Evolutionary conservation across 208 protist genomes (phyloP).

Genomic region (Trypanosoma theileri): DNA sequence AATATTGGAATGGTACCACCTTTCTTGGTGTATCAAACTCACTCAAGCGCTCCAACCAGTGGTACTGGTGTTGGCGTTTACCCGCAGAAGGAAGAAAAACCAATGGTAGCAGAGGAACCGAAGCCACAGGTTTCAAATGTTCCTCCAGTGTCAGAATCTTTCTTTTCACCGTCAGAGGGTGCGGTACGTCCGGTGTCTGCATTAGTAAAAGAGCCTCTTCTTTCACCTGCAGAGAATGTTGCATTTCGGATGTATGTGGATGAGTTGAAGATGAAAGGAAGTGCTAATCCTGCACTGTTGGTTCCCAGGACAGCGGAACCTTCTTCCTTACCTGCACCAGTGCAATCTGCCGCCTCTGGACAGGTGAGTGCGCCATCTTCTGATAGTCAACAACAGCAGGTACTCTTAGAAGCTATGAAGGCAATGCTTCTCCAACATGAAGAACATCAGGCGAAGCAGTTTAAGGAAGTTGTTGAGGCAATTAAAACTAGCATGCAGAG

Average conservation of each 20-base stretch:
- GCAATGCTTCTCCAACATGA: conserved; percentile 41
- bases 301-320: not conserved
- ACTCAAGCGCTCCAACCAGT: not conserved
- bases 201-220: conserved; percentile 25
- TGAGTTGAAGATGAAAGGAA: conserved; percentile 33
- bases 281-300: conserved; percentile 4
- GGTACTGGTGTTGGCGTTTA: not conserved
- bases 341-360: not conserved
- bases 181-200: conserved; percentile 7
- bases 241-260: conserved; percentile 72
- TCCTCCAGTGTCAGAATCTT: conserved; percentile 11
- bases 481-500: conserved; percentile 21
- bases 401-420: conserved; percentile 50
- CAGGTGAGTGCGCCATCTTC: conserved; percentile 4
- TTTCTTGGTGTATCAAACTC: not conserved
- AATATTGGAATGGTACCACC: too few species aligned
- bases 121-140: conserved; percentile 29
- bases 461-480: conserved; percentile 41
- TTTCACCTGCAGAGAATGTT: conserved; percentile 39
- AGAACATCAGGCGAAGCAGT: conserved; percentile 50
- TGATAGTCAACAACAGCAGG: conserved; percentile 39
- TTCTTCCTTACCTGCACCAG: not conserved
- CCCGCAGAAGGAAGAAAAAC: conserved; percentile 1
- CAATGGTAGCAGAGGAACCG: conserved; percentile 1
- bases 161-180: not conserved